Evolutionary conservation across 352 stramenopile species (phyloP), one percentile per base, ranked within the genome.

Genomic region (Phytophthora sojae): DNA sequence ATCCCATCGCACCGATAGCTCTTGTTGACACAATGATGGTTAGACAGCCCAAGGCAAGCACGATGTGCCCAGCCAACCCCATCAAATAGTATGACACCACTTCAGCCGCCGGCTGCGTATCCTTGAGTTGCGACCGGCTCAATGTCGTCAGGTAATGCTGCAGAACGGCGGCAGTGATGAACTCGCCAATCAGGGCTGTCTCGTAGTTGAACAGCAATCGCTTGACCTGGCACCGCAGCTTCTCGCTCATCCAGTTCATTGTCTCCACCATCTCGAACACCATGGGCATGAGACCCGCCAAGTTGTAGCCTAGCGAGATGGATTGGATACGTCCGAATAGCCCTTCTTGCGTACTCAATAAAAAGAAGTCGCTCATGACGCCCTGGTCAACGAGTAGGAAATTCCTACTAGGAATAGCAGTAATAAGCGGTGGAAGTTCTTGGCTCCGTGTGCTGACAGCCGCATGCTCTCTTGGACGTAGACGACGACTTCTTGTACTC

Each of bases 301-400:
- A 57, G n/a, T 75, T 75, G 39, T 78, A 78, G 44, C 71, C 71
- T 30, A 78, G 71, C 9, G 71, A 78, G 5, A 73, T 73, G 26
- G 69, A 75, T 57, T 78, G 71, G 2, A 73, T 60, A 11, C 61
- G 50, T 12, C 66, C 71, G 12, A 75, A 63, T 17, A 47, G 29
- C 0, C 67, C 71, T 66, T 75, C 67, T 56, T 76, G 70, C 6
- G 67, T 67, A 12, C 57, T 73, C 1, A 73, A 26, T 39, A 79
- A 6, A 32, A 79, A 76, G 6, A 79, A 58, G 15, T 79, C 67
- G 21, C 57, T 71, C 71, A 76, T 79, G 21, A 73, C 57, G 0
- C 68, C 71, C 21, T 70, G 67, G 11, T 76, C 68, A 1, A 76
- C 23, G 1, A 79, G 47, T n/a, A n/a, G n/a, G n/a, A n/a, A n/a